These are phyloP conservation scores for Cladosporium sphaerospermum DNA, from an alignment of 2,329 filamentous ascomycete genomes.

Conservation along the genomic window DNA sequence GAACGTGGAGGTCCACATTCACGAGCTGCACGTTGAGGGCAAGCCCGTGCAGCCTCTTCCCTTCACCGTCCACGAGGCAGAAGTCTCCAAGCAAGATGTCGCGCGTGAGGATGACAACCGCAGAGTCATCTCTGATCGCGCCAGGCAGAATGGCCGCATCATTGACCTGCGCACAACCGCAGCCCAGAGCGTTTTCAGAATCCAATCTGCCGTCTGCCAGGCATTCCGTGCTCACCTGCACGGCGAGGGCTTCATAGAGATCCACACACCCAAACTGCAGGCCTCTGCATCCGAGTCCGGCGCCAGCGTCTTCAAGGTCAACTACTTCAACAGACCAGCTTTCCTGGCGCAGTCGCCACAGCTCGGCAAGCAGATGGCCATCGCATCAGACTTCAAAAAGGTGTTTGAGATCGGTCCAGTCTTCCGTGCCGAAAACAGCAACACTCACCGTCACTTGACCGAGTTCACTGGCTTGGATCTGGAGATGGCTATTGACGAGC, in stretches of 20 bases:
- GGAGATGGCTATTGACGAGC: conserved; percentile 83
- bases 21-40: conserved; percentile 57
- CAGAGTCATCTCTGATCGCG: conserved; percentile 62
- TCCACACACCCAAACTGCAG: conserved; percentile 88
- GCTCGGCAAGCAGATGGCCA: conserved; percentile 86
- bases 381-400: conserved; percentile 79
- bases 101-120: conserved; percentile 51
- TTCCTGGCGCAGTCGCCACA: conserved; percentile 91
- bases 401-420: conserved; percentile 89
- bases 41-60: conserved; percentile 56
- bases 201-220: conserved; percentile 73
- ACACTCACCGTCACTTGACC: conserved; percentile 88
- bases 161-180: conserved; percentile 80
- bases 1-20: conserved; percentile 68
- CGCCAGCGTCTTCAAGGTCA: conserved; percentile 82
- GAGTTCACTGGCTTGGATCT: conserved; percentile 91
- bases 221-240: conserved; percentile 74
- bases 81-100: conserved; percentile 53
- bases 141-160: conserved; percentile 70
- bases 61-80: conserved; percentile 65
- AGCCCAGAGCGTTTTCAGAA: conserved; percentile 80
- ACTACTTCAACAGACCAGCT: conserved; percentile 82
- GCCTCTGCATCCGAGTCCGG: conserved; percentile 86
- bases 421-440: conserved; percentile 91
- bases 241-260: conserved; percentile 75